Percentiles rank a stretch among this genome's conserved stretches.
These are phyloP conservation scores for Xylariaceae sp. DNA, from an alignment of 2,329 filamentous ascomycete genomes.

Conservation along the genomic window DNA sequence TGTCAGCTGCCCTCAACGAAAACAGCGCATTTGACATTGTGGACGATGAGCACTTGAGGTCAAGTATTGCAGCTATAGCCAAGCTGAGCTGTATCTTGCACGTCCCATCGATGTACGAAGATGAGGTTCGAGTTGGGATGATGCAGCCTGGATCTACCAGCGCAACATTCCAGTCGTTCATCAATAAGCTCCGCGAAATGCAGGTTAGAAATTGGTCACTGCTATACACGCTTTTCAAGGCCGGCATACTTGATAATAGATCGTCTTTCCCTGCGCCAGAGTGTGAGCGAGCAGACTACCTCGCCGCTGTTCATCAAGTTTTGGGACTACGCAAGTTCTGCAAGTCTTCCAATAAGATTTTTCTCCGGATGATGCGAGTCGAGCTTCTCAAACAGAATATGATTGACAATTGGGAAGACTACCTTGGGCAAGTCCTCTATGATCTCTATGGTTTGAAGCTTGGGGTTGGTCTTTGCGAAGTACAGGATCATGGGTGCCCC, in stretches of 20 bases:
- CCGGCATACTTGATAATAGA: slow-evolving; percentile 64
- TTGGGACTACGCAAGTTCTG: slow-evolving; percentile 82
- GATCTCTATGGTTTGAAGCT: slow-evolving; percentile 80
- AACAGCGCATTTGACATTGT: slow-evolving; percentile 74
- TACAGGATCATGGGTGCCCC: slow-evolving; percentile 75
- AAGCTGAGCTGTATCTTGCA: slow-evolving; percentile 73
- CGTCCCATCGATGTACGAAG: slow-evolving; percentile 75
- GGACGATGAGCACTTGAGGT: slow-evolving; percentile 70
- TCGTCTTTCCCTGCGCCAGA: slow-evolving; percentile 61
- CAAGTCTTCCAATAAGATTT: slow-evolving; percentile 78
- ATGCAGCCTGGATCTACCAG: slow-evolving; percentile 55
- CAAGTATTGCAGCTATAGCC: slow-evolving; percentile 67
- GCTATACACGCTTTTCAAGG: slow-evolving; percentile 74
- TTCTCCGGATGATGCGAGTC: slow-evolving; percentile 82
- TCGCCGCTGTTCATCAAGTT: slow-evolving; percentile 78
- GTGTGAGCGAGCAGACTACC: slow-evolving; percentile 71
- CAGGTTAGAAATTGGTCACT: slow-evolving; percentile 85
- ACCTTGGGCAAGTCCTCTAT: slow-evolving; percentile 79
- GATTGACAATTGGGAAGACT: slow-evolving; percentile 77
- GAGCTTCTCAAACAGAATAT: slow-evolving; percentile 75
- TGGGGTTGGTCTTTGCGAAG: slow-evolving; percentile 60
- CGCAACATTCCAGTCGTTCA: slow-evolving; percentile 53
- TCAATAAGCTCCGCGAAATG: slow-evolving; percentile 76
- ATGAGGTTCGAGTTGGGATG: slow-evolving; percentile 77
- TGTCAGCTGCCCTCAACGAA: slow-evolving; percentile 66